A percentile compares a stretch with the other conserved stretches of the same genome.
phyloP scores from a whole-genome alignment of 345 rosid genomes.

The Luvunga scandens region DNA sequence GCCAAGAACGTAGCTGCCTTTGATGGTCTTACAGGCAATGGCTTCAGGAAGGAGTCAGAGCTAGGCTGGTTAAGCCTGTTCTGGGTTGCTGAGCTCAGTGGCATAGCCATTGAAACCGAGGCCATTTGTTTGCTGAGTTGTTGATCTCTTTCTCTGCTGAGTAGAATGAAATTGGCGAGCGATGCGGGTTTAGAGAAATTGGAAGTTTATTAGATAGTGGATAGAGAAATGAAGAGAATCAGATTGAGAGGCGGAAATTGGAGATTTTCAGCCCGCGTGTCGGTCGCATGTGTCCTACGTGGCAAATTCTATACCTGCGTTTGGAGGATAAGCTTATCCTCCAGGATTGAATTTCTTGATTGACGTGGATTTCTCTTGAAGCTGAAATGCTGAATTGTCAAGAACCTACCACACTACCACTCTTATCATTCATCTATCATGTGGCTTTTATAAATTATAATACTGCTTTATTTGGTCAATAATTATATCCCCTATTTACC shows the following conservation, averaged over 20 bases:
- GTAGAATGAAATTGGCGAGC: neutral
- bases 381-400: neutral
- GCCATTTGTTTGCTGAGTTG: neutral
- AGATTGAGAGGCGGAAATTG: slow-evolving; percentile 7
- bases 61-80: slow-evolving; percentile 21
- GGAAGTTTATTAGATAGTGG: slow-evolving; percentile 7
- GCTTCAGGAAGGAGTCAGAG: slow-evolving; percentile 32
- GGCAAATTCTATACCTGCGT: slow-evolving; percentile 12
- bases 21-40: slow-evolving; percentile 35
- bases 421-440: neutral
- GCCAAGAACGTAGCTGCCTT: slow-evolving; percentile 1
- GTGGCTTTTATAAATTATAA: neutral
- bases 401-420: neutral
- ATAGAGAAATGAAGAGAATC: slow-evolving; percentile 10
- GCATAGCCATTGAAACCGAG: slow-evolving; percentile 10
- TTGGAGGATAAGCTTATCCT: slow-evolving; percentile 28
- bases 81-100: slow-evolving; percentile 20
- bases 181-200: neutral
- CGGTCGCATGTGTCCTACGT: neutral
- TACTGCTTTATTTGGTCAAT: too few species aligned
- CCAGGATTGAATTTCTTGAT: slow-evolving; percentile 3
- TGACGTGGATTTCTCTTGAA: neutral
- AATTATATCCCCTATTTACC: too few species aligned
- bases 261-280: slow-evolving; percentile 13
- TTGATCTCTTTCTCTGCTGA: neutral